Base-by-base conservation (phyloP, 2,329 filamentous ascomycete genomes). In the Acarospora socialis region DNA sequence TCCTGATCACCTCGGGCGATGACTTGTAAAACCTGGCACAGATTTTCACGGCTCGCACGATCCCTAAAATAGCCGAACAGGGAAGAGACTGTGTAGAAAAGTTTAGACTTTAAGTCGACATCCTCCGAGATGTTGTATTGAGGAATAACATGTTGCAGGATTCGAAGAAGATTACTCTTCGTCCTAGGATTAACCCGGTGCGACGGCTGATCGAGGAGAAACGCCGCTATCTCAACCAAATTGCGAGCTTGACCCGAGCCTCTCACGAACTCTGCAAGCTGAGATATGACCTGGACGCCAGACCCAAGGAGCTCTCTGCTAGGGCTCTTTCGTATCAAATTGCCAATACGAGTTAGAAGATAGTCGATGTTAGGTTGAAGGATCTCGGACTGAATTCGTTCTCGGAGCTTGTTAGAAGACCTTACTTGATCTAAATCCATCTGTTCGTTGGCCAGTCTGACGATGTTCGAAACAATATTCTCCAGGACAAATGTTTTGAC, bases 31-130 rank as follows among this genome's bases (percentile, higher is more conserved):
- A 92, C 77, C 26, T 74, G 66, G 10, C 79, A 80, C 17, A 95
- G 59, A 1, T 81, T 66, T 39, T 75, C 65, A 33, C 90, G 70
- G 48, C 83, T 92, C 25, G 71, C 60, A 25, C 75, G 69, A 52
- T 95, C 86, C 45, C 76, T 81, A 60, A 95, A 87, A 51, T 86
- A 93, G 33, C 82, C 81, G 50, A 93, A 95, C 20, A 95, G 67
- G 0, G 81, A 76, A 3, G 81, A 77, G 7, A 90, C 57, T 0
- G 81, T 81, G 27, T 72, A 63, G 50, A 80, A 92, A 1, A 92
- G 70, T 21, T 69, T 65, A 26, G 66, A 58, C 29, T 71, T 71
- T 10, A 87, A 57, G 15, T 66, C 63, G 4, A 55, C 46, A 29
- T 79, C 65, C 37, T 67, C 63, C 28, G 66, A 56, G 7, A 68